Conservation (phyloP, 2,329 filamentous ascomycete genomes). For the Tolypocladium tropicale region DNA sequence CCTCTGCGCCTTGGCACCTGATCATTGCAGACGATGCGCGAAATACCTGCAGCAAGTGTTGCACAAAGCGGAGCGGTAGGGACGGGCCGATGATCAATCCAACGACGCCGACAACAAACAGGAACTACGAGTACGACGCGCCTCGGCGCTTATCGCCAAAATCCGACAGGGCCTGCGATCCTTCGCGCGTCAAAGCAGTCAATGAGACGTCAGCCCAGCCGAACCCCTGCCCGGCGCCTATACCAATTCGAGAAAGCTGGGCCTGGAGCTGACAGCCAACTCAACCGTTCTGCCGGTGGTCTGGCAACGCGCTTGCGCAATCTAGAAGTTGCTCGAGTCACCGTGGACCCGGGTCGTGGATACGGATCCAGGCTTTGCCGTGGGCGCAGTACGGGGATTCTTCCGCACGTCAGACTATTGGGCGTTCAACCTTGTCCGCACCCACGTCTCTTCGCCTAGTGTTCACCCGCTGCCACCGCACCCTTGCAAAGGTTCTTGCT, state of each 20-base stretch:
- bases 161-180: background rate
- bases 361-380: background rate
- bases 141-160: slow-evolving; percentile 1
- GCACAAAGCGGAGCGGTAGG: background rate
- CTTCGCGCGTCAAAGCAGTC: slow-evolving; percentile 1
- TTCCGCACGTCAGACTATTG: background rate
- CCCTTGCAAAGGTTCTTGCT: background rate
- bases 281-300: background rate
- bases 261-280: background rate
- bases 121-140: background rate
- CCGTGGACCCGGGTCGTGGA: background rate
- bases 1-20: background rate
- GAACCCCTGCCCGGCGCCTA: background rate
- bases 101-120: background rate
- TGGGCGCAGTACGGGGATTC: background rate
- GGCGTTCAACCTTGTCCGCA: background rate
- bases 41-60: background rate
- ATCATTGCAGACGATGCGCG: background rate
- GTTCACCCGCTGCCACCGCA: background rate
- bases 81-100: background rate
- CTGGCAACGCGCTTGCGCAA: background rate
- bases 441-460: background rate
- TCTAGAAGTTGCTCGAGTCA: background rate
- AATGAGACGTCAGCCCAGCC: background rate
- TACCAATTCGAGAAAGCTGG: background rate